Conservation (phyloP, 1,284 basidiomycete species). For the Phellopilus nigrolimitatus region DNA sequence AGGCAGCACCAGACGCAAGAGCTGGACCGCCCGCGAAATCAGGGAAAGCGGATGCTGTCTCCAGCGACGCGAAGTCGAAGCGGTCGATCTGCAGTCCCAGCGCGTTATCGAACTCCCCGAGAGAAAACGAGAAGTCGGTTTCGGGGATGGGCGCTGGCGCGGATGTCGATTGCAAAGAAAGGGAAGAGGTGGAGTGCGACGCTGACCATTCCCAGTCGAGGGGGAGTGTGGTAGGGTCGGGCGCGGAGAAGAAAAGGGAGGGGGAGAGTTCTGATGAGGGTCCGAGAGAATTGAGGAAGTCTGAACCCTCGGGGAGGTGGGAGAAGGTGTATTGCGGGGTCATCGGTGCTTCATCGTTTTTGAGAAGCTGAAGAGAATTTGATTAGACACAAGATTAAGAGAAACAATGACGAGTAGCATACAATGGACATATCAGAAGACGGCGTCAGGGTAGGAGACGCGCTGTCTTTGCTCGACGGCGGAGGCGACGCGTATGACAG, state of each 20-base stretch:
- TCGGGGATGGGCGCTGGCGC: no score
- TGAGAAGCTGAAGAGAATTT: not conserved
- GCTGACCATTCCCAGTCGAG: not conserved
- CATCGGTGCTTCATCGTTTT: not conserved
- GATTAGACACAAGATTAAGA: not conserved
- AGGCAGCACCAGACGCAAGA: not conserved
- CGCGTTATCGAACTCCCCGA: no score
- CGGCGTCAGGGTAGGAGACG: not conserved
- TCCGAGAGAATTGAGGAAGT: not conserved
- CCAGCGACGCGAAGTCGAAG: not conserved
- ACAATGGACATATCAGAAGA: not conserved
- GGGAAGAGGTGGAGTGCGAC: not conserved
- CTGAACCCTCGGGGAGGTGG: no score
- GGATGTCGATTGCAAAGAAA: not conserved
- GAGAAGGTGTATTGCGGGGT: not conserved
- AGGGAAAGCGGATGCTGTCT: not conserved
- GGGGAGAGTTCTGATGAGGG: not conserved
- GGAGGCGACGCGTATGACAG: not conserved
- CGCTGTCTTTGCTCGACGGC: not conserved
- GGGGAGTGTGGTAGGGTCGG: not conserved
- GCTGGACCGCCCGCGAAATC: not conserved
- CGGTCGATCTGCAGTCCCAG: not conserved
- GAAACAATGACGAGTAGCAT: not conserved
- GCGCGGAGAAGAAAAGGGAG: not conserved
- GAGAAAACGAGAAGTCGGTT: no score